phyloP scores from a whole-genome alignment of 305 asterid genomes.

The Rubia tinctorum region DNA sequence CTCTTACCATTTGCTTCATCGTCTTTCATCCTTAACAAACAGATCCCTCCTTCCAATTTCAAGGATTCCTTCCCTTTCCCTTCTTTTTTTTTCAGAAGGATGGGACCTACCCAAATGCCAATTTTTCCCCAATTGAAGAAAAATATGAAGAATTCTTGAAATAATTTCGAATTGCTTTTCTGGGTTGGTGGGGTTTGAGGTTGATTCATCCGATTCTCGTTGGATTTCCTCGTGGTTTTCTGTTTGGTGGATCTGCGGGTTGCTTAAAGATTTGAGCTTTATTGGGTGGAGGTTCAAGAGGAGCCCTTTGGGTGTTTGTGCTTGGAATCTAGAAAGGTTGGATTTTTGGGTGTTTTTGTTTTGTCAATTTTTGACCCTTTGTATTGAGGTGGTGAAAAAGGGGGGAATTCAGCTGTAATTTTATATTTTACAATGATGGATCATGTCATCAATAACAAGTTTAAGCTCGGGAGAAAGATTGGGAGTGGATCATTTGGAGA shows the following conservation, averaged over 20 bases:
- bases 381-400: conserved; percentile 14
- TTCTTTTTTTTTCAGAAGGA: neutral
- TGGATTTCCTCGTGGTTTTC: conserved; percentile 10
- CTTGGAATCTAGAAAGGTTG: conserved; percentile 17
- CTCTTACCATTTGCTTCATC: conserved; percentile 18
- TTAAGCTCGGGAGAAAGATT: conserved; percentile 87
- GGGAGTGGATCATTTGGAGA: conserved; percentile 98
- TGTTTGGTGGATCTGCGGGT: conserved; percentile 26
- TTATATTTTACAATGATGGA: conserved; percentile 46
- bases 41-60: conserved; percentile 34
- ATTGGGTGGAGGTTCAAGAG: conserved; percentile 17
- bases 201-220: conserved; percentile 12
- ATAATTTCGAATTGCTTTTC: neutral
- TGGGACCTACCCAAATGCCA: conserved; percentile 13
- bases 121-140: neutral
- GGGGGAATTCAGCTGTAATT: conserved; percentile 2
- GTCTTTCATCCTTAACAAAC: conserved; percentile 25
- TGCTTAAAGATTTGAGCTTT: conserved; percentile 12
- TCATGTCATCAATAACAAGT: conserved; percentile 83
- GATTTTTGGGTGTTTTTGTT: conserved; percentile 20
- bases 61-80: conserved; percentile 14
- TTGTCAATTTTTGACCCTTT: neutral
- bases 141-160: conserved; percentile 9
- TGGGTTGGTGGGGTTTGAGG: conserved; percentile 9
- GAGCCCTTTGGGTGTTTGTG: conserved; percentile 2